Evolutionary conservation across 306 rosid genomes (phyloP), one percentile per base, ranked within the genome.

Genomic region (Prunus mira): DNA sequence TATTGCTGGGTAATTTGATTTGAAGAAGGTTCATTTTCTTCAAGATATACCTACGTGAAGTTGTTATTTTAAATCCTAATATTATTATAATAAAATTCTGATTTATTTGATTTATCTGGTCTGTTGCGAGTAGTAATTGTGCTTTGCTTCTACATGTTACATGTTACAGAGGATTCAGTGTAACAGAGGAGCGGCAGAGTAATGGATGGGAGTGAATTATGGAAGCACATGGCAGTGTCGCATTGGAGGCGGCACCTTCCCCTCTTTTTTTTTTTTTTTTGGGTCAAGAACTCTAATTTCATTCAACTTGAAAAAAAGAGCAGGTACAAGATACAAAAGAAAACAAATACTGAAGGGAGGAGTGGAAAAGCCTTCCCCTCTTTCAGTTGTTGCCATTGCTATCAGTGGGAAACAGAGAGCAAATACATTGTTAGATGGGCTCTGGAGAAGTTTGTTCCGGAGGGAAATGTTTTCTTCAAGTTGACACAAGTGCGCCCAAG

Each of bases 351-450:
- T 24, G 25, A 24, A 24, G 25, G 25, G 25, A 24, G 25, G 25
- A 24, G 25, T 24, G 25, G 25, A 24, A 24, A 24, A 24, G 25
- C 25, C 25, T 24, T 24, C 25, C 25, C 34, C 83, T 10, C 71
- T 73, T 69, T 79, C 86, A 1, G 71, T 45, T 74, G 91, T 95
- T 66, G 98, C 96, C 65, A 74, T 95, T 41, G 99, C 98, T 50
- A 80, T 95, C 80, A 89, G 83, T 76, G 99, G 99, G 67, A 84
- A 24, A 73, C 78, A 91, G 79, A 89, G 58, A 91, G 97, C 86
- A 91, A 88, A 83, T 78, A 82, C 84, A 85, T 92, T 9, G 86
- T 92, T 38, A 87, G 74, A 32, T 95, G 99, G 97, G 89, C 97
- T 3, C 87, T 92, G 19, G 91, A 91, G 34, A 91, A 91, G 85